phyloP scores from a whole-genome alignment of 495 filamentous ascomycete genomes.

The Talaromyces liani region DNA sequence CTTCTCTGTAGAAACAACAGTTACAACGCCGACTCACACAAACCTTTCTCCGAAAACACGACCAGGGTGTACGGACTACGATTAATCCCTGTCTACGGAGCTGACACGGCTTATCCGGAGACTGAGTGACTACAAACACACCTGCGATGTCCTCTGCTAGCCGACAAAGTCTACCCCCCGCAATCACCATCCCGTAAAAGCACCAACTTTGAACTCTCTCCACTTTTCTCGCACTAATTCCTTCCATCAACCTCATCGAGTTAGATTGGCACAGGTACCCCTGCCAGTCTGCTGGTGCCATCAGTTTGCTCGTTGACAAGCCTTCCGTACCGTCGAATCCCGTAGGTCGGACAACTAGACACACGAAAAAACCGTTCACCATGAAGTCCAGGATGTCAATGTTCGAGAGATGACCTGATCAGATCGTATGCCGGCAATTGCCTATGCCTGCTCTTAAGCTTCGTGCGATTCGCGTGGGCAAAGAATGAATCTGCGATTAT shows the following conservation, averaged over 20 bases:
- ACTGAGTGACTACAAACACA: neutral
- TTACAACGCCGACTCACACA: neutral
- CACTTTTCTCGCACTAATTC: neutral
- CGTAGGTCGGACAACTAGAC: neutral
- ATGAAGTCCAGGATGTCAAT: neutral
- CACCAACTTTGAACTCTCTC: neutral
- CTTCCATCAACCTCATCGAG: neutral
- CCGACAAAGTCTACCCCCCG: neutral
- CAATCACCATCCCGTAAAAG: neutral
- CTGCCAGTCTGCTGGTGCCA: neutral
- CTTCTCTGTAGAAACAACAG: neutral
- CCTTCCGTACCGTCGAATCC: neutral
- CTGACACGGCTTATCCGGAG: neutral
- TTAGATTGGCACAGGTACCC: neutral
- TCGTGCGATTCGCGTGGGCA: neutral
- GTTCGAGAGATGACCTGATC: neutral
- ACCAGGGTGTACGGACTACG: neutral
- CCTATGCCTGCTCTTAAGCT: neutral
- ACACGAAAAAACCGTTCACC: neutral
- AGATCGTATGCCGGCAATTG: neutral
- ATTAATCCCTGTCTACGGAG: neutral
- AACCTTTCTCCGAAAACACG: neutral
- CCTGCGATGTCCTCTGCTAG: neutral
- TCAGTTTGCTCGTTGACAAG: neutral
- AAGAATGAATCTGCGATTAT: neutral